phyloP scores from a whole-genome alignment of 495 filamentous ascomycete genomes.

The Pyrenula massariospora region DNA sequence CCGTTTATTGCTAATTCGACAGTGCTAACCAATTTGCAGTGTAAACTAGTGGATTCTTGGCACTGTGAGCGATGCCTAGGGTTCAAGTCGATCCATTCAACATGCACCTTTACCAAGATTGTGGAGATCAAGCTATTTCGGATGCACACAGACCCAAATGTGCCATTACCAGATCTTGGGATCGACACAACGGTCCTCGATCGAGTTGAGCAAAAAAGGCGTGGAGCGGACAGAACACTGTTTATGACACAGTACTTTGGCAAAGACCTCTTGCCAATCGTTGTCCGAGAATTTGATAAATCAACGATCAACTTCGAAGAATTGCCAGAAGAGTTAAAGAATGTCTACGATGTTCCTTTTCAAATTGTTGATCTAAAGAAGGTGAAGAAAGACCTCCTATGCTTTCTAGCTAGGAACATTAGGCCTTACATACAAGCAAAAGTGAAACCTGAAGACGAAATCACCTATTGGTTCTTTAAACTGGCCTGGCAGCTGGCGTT shows the following conservation, averaged over 20 bases:
- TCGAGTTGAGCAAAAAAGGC: neutral
- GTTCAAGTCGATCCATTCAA: neutral
- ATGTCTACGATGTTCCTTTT: neutral
- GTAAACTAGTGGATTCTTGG: neutral
- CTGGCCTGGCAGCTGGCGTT: neutral
- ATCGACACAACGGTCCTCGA: neutral
- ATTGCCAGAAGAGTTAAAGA: neutral
- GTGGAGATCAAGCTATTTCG: neutral
- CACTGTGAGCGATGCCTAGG: neutral
- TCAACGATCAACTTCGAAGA: neutral
- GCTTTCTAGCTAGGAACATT: neutral
- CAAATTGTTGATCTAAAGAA: neutral
- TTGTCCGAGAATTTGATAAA: neutral
- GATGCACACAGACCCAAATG: neutral
- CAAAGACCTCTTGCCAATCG: neutral
- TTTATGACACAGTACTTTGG: neutral
- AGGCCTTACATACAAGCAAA: neutral
- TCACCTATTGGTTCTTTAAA: neutral
- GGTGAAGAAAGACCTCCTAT: neutral
- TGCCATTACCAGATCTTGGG: neutral
- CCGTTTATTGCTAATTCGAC: neutral
- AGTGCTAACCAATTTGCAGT: neutral
- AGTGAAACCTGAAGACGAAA: neutral
- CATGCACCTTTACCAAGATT: neutral
- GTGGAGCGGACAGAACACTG: neutral